phyloP scores from a whole-genome alignment of 768 basidiomycete species.

The Lyophyllum decastes region DNA sequence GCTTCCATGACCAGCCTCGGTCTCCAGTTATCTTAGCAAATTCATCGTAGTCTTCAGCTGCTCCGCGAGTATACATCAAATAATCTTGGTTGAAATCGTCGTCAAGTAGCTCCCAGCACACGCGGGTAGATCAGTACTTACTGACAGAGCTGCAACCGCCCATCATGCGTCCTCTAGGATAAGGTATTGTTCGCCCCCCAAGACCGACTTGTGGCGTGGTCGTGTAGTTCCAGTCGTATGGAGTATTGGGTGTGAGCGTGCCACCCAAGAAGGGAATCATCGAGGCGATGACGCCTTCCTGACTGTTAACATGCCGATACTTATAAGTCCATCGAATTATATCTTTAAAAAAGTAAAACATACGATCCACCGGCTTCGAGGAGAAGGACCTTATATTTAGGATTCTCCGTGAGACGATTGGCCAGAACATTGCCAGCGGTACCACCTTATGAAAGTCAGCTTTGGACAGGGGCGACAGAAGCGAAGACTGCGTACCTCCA shows the following conservation, averaged over 20 bases:
- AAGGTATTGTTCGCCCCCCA: conserved; percentile 22
- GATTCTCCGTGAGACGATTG: conserved; percentile 38
- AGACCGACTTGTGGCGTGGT: conserved; percentile 13
- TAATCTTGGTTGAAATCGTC: conserved; percentile 6
- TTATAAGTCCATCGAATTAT: background rate
- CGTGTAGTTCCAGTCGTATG: conserved; percentile 22
- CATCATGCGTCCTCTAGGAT: conserved; percentile 27
- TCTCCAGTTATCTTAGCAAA: conserved; percentile 16
- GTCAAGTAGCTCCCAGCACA: background rate
- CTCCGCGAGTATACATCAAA: conserved; percentile 18
- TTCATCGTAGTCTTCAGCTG: conserved; percentile 15
- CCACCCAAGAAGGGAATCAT: conserved; percentile 12
- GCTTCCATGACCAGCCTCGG: conserved; percentile 29
- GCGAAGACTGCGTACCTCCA: conserved; percentile 13
- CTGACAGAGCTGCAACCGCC: conserved; percentile 31
- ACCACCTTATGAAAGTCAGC: conserved; percentile 7
- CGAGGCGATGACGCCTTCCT: conserved; percentile 10
- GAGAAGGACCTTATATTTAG: conserved; percentile 38
- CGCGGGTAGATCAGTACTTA: conserved; percentile 8
- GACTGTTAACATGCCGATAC: background rate
- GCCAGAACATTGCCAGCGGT: conserved; percentile 20
- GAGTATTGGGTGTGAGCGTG: conserved; percentile 10
- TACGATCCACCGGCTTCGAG: conserved; percentile 36
- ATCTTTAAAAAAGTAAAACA: background rate
- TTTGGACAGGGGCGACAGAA: background rate